phyloP scores from a whole-genome alignment of 2,329 filamentous ascomycete genomes.

The Nemania serpens region DNA sequence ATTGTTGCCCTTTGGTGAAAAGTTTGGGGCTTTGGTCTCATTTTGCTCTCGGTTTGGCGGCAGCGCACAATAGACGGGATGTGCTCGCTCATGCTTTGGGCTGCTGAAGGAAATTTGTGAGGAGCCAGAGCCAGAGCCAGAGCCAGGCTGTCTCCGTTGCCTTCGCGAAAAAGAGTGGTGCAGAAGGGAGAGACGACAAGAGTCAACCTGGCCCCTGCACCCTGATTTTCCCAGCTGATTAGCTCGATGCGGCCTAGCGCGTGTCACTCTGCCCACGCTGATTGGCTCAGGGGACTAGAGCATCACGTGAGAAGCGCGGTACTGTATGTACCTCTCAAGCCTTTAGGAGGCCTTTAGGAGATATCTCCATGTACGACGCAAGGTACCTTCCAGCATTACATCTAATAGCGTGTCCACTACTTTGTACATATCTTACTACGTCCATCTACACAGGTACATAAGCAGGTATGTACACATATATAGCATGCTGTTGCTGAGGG shows the following conservation, averaged over 20 bases:
- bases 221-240: slow-evolving; percentile 17
- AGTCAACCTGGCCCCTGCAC: slow-evolving; percentile 26
- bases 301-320: slow-evolving; percentile 17
- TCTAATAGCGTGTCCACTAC: background rate
- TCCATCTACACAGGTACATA: background rate
- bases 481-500: background rate
- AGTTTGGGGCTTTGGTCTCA: slow-evolving; percentile 46
- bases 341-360: no score
- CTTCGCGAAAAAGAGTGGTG: slow-evolving; percentile 35
- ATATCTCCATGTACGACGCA: no score
- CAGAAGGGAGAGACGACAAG: slow-evolving; percentile 27
- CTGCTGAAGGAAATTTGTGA: slow-evolving; percentile 37
- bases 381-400: no score
- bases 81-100: slow-evolving; percentile 38
- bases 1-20: slow-evolving; percentile 41
- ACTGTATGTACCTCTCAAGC: slow-evolving; percentile 23
- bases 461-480: background rate
- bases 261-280: background rate
- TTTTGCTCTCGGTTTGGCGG: slow-evolving; percentile 41
- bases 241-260: slow-evolving; percentile 19
- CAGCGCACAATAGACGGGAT: slow-evolving; percentile 39
- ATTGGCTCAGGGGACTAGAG: slow-evolving; percentile 13
- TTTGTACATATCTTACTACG: background rate
- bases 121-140: slow-evolving; percentile 35
- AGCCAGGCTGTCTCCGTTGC: slow-evolving; percentile 34